A percentile compares a stretch with the other conserved stretches of the same genome.
Evolutionary conservation across 75 land plant genomes (phyloP).

Genomic region (Pinus taeda): DNA sequence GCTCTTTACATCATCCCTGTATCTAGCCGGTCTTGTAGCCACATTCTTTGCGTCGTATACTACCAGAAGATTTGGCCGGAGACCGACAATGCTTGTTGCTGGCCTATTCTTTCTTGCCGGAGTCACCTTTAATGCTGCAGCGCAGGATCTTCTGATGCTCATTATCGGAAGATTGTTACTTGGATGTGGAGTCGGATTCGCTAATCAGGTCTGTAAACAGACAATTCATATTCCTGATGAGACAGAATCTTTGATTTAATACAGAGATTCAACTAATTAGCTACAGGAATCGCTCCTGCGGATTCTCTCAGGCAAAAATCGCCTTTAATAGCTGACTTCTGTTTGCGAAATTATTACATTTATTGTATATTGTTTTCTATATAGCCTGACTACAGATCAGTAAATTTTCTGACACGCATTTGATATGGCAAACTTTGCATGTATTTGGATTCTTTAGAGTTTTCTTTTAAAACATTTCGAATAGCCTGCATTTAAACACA

Average conservation of each 20-base stretch:
- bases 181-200: slow-evolving; percentile 57
- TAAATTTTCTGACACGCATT: too few species aligned
- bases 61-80: slow-evolving; percentile 49
- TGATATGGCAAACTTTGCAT: too few species aligned
- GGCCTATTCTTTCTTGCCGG: slow-evolving; percentile 37
- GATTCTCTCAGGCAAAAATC: too few species aligned
- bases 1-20: slow-evolving; percentile 71
- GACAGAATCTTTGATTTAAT: neutral
- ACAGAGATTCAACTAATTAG: too few species aligned
- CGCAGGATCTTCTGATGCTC: slow-evolving; percentile 29
- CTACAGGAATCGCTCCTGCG: neutral
- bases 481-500: too few species aligned
- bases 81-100: slow-evolving; percentile 56
- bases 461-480: too few species aligned
- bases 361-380: too few species aligned
- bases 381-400: too few species aligned
- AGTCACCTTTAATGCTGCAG: slow-evolving; percentile 28
- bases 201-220: slow-evolving; percentile 32
- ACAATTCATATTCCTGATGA: neutral
- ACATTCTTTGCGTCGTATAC: slow-evolving; percentile 59
- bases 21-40: slow-evolving; percentile 39
- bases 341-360: too few species aligned
- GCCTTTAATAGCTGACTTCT: too few species aligned
- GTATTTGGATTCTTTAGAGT: too few species aligned
- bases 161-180: slow-evolving; percentile 44